Conservation (phyloP, 805 yeast genomes). For the Hanseniaspora singularis region DNA sequence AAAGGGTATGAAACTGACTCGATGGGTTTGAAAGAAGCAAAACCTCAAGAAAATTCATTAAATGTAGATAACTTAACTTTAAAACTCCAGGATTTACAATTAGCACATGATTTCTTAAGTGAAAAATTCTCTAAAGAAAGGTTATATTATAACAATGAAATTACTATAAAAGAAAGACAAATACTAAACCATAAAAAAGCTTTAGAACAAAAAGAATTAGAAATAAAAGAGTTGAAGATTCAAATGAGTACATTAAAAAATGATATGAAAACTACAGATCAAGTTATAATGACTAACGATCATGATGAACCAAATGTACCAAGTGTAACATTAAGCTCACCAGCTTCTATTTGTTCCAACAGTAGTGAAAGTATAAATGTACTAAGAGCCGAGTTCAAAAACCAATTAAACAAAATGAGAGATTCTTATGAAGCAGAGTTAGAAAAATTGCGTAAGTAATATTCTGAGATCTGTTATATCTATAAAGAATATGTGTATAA, state of each 20-base stretch:
- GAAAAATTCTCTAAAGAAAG: constrained; percentile 59
- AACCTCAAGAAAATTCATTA: neutral
- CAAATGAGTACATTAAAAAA: neutral
- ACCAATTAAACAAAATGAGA: constrained; percentile 5
- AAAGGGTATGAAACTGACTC: neutral
- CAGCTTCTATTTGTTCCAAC: constrained; percentile 7
- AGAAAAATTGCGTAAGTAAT: constrained; percentile 5
- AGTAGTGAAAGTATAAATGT: constrained; percentile 11
- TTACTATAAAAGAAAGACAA: constrained; percentile 20
- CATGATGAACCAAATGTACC: too few relatives aligned
- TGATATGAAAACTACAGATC: neutral
- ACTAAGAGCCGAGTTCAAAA: constrained; percentile 6
- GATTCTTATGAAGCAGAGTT: constrained; percentile 12
- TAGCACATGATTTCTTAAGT: constrained; percentile 57
- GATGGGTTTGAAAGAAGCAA: neutral
- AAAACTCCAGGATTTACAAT: constrained; percentile 55
- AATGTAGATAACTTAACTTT: constrained; percentile 33
- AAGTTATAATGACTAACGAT: neutral
- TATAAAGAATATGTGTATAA: too few relatives aligned
- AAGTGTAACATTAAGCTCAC: neutral
- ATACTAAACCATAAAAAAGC: neutral
- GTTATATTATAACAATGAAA: constrained; percentile 39
- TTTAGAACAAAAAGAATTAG: neutral
- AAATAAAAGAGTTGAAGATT: neutral
- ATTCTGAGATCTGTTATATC: neutral